Evolutionary conservation across 169 alveolate species (phyloP).

Genomic region (Plasmodium fragile): DNA sequence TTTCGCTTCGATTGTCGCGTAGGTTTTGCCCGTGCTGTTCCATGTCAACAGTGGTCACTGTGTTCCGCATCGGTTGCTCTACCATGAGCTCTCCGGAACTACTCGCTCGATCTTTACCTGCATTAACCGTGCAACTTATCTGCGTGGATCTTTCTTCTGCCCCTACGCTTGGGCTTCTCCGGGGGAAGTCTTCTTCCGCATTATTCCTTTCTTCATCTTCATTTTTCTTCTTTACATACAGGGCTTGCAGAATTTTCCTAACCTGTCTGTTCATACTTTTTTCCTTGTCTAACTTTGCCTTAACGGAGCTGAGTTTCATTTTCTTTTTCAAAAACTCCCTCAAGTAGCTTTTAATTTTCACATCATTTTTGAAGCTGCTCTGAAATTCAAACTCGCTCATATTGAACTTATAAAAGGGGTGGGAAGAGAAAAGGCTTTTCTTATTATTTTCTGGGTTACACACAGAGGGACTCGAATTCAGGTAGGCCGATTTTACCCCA

Average conservation of each 20-base stretch:
- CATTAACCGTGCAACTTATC: neutral
- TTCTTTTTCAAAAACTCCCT: conserved; percentile 40
- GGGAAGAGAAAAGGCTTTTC: neutral
- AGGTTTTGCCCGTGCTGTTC: neutral
- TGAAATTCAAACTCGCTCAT: neutral
- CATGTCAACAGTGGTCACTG: neutral
- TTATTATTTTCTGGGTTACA: neutral
- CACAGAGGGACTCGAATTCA: neutral
- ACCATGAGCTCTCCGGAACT: neutral
- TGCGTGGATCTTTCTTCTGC: neutral
- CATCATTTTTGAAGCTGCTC: conserved; percentile 13
- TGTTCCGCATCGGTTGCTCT: neutral
- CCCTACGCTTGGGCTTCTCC: neutral
- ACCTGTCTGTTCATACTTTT: conserved; percentile 23
- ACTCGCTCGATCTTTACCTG: neutral
- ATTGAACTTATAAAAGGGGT: conserved; percentile 17
- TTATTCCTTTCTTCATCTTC: conserved; percentile 10
- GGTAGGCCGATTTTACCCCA: neutral
- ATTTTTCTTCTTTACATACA: conserved; percentile 29
- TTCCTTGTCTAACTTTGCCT: conserved; percentile 21
- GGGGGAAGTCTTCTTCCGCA: neutral
- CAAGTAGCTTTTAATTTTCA: conserved; percentile 18
- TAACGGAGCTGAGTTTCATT: conserved; percentile 10
- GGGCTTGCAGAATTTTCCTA: conserved; percentile 36
- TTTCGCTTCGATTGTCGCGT: neutral